A percentile compares a stretch with the other conserved stretches of the same genome.
These are phyloP conservation scores for Cornus suecica DNA, from an alignment of 148 eudicot genomes.

Conservation along the genomic window DNA sequence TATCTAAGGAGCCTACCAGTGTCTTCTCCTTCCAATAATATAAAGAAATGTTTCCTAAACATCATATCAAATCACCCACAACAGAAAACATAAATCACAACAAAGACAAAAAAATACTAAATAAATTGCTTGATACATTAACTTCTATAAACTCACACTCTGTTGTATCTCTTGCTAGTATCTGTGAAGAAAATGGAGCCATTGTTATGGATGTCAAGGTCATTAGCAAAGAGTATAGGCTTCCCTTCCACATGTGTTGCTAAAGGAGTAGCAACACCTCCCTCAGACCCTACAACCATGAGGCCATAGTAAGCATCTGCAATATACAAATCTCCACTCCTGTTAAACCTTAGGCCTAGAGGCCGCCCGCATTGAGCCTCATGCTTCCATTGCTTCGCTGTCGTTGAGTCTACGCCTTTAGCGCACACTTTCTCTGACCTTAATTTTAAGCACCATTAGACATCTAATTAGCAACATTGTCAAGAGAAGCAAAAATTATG, in stretches of 20 bases:
- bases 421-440: conserved; percentile 79
- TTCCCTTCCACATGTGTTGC: conserved; percentile 55
- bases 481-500: no score
- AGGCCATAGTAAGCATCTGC: conserved; percentile 90
- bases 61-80: not conserved
- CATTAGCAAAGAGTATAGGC: conserved; percentile 85
- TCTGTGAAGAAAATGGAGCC: conserved; percentile 97
- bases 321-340: conserved; percentile 64
- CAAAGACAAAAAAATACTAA: not conserved
- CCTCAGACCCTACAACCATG: conserved; percentile 74
- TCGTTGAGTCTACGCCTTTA: conserved; percentile 68
- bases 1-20: conserved; percentile 87
- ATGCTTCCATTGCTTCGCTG: conserved; percentile 70
- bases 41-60: conserved; percentile 70
- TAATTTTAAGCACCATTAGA: not conserved
- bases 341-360: conserved; percentile 75
- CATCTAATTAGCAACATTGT: not conserved
- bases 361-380: conserved; percentile 78
- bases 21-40: conserved; percentile 84
- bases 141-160: conserved; percentile 59
- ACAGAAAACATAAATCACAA: not conserved
- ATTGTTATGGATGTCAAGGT: conserved; percentile 81
- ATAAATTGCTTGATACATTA: not conserved
- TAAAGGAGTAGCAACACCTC: conserved; percentile 71
- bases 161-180: conserved; percentile 73